A percentile compares a stretch with the other conserved stretches of the same genome.
These are phyloP conservation scores for Zygotorulaspora mrakii DNA, from an alignment of 1,139 yeast genomes.

Conservation along the genomic window DNA sequence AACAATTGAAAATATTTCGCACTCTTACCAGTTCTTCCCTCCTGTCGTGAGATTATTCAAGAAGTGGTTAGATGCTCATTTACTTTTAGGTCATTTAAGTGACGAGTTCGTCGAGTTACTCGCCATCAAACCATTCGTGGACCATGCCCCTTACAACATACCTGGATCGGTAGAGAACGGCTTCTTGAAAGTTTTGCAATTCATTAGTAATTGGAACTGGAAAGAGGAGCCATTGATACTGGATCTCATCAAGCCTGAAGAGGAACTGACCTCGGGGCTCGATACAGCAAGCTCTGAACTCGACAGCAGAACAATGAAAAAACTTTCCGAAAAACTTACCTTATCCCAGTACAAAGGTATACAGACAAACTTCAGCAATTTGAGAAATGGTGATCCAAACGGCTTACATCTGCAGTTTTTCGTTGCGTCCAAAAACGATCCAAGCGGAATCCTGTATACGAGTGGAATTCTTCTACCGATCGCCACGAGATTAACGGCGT, in stretches of 20 bases:
- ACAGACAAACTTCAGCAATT: conserved; percentile 57
- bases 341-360: conserved; percentile 60
- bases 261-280: conserved; percentile 35
- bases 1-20: conserved; percentile 64
- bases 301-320: conserved; percentile 32
- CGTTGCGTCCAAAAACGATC: conserved; percentile 76
- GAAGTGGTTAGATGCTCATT: conserved; percentile 76
- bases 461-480: conserved; percentile 67
- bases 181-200: conserved; percentile 67
- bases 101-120: conserved; percentile 81
- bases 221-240: conserved; percentile 76
- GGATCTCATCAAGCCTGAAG: conserved; percentile 57
- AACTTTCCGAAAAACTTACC: conserved; percentile 60
- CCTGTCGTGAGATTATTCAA: conserved; percentile 82
- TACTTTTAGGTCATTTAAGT: conserved; percentile 61
- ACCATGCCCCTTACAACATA: conserved; percentile 73
- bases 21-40: conserved; percentile 70
- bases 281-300: conserved; percentile 39
- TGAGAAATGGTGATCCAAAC: conserved; percentile 75
- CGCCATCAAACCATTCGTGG: conserved; percentile 80
- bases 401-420: conserved; percentile 77
- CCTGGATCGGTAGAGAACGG: conserved; percentile 82
- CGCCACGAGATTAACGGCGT: conserved; percentile 81
- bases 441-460: conserved; percentile 82
- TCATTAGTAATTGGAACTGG: conserved; percentile 90